phyloP scores from a whole-genome alignment of 1,139 yeast species.

The Suhomyces wounanorum region DNA sequence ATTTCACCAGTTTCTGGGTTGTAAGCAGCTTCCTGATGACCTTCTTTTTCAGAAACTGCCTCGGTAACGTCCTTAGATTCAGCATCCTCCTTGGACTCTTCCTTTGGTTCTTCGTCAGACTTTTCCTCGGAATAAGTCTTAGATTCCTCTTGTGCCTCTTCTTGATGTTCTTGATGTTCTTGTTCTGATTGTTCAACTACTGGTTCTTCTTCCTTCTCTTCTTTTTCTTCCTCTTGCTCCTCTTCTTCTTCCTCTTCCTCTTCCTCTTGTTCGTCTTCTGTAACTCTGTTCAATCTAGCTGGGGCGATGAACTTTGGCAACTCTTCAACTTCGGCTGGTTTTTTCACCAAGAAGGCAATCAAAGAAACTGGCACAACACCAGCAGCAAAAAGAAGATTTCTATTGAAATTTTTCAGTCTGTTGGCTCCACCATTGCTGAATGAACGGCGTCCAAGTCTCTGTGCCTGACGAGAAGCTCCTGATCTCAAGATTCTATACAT shows the following conservation, averaged over 20 bases:
- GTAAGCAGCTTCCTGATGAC: slow-evolving; percentile 65
- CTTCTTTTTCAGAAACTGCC: slow-evolving; percentile 23
- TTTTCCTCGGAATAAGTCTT: slow-evolving; percentile 1
- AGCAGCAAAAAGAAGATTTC: slow-evolving; percentile 15
- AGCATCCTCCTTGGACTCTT: slow-evolving; percentile 9
- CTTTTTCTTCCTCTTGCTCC: slow-evolving; percentile 14
- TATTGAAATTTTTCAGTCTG: slow-evolving; percentile 11
- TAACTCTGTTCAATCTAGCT: slow-evolving; percentile 12
- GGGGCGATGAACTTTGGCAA: slow-evolving; percentile 11
- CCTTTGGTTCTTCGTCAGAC: background rate
- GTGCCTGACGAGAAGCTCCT: slow-evolving; percentile 16
- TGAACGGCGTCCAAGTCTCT: slow-evolving; percentile 16
- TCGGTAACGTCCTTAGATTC: slow-evolving; percentile 5
- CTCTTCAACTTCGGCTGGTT: slow-evolving; percentile 11
- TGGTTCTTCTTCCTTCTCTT: slow-evolving; percentile 16
- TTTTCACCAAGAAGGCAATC: slow-evolving; percentile 14
- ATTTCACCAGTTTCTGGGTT: slow-evolving; percentile 98
- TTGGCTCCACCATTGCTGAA: slow-evolving; percentile 14
- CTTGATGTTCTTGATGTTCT: slow-evolving; percentile 4
- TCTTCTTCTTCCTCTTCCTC: slow-evolving; percentile 16
- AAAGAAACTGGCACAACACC: slow-evolving; percentile 18
- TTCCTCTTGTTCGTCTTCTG: slow-evolving; percentile 14
- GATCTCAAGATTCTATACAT: slow-evolving; percentile 19
- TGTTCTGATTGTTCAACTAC: slow-evolving; percentile 9
- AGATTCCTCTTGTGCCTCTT: slow-evolving; percentile 7